Conservation (phyloP, 1,284 basidiomycete genomes). For the Amylostereum areolatum region DNA sequence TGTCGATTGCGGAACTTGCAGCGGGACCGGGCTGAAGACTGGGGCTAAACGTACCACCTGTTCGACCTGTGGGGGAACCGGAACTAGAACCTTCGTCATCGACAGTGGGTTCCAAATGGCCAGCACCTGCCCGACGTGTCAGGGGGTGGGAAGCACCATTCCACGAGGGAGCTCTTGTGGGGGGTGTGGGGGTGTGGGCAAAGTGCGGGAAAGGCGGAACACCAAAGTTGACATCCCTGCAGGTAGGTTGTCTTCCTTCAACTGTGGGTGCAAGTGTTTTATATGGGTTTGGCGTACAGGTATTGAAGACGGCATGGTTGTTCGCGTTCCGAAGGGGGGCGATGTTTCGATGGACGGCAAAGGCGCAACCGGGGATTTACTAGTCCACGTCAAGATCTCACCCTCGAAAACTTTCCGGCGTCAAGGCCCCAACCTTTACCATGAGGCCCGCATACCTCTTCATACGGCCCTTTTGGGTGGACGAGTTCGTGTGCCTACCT, state of each 20-base stretch:
- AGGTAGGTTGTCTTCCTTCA: slow-evolving; percentile 41
- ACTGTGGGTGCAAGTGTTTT: slow-evolving; percentile 12
- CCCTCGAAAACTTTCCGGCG: slow-evolving; percentile 84
- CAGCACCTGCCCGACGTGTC: slow-evolving; percentile 82
- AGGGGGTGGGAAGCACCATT: slow-evolving; percentile 79
- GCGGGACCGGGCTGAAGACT: slow-evolving; percentile 81
- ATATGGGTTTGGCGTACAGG: slow-evolving; percentile 36
- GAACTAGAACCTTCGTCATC: slow-evolving; percentile 87
- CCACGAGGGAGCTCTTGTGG: slow-evolving; percentile 79
- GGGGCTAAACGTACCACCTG: slow-evolving; percentile 86
- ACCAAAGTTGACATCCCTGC: slow-evolving; percentile 85
- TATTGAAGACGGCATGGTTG: slow-evolving; percentile 95
- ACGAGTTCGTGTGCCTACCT: slow-evolving; percentile 86
- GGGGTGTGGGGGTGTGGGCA: slow-evolving; percentile 83
- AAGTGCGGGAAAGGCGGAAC: slow-evolving; percentile 75
- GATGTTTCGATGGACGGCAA: slow-evolving; percentile 81
- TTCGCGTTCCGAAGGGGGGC: slow-evolving; percentile 81
- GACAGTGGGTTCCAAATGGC: slow-evolving; percentile 98
- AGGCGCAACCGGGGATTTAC: slow-evolving; percentile 79
- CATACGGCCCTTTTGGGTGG: slow-evolving; percentile 92
- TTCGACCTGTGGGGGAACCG: slow-evolving; percentile 79
- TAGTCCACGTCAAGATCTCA: slow-evolving; percentile 83
- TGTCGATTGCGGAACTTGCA: slow-evolving; percentile 80
- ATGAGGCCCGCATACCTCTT: slow-evolving; percentile 88
- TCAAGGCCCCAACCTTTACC: slow-evolving; percentile 90